Percentiles rank a stretch among this genome's conserved stretches.
Conservation (phyloP, 192 early-diverging fungal species). For the Tieghemiomyces parasiticus region DNA sequence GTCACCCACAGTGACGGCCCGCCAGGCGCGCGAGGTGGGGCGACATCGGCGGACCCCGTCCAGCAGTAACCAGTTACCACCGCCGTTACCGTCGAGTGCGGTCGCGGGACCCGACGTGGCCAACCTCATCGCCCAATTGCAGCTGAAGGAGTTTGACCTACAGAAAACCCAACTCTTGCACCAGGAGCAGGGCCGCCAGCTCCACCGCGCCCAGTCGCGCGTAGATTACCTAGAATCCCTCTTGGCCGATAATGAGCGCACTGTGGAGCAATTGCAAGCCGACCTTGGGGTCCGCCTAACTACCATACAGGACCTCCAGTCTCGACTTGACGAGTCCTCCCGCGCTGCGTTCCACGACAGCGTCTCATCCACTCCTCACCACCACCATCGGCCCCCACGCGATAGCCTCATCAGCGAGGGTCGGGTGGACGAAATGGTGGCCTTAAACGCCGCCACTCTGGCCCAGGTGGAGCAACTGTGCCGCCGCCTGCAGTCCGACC, state of each 20-base stretch:
- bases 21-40: no score
- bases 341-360: no score
- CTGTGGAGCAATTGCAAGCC: background rate
- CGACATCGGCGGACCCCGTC: background rate
- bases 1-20: no score
- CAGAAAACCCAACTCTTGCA: slow-evolving; percentile 10
- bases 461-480: background rate
- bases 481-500: background rate
- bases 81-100: background rate
- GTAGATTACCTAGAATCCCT: background rate
- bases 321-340: background rate
- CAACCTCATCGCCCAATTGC: slow-evolving; percentile 4
- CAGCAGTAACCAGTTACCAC: background rate
- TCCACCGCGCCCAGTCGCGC: background rate
- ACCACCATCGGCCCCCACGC: no score
- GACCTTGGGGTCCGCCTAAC: background rate
- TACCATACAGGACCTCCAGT: background rate
- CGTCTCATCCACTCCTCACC: no score
- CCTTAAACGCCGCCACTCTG: background rate
- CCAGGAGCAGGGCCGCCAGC: slow-evolving; percentile 1
- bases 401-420: background rate
- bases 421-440: background rate
- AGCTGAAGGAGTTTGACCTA: slow-evolving; percentile 8
- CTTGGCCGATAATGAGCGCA: background rate
- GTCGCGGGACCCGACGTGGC: slow-evolving; percentile 1